phyloP scores from a whole-genome alignment of 768 basidiomycete genomes.

The Clitopilus passeckerianus region DNA sequence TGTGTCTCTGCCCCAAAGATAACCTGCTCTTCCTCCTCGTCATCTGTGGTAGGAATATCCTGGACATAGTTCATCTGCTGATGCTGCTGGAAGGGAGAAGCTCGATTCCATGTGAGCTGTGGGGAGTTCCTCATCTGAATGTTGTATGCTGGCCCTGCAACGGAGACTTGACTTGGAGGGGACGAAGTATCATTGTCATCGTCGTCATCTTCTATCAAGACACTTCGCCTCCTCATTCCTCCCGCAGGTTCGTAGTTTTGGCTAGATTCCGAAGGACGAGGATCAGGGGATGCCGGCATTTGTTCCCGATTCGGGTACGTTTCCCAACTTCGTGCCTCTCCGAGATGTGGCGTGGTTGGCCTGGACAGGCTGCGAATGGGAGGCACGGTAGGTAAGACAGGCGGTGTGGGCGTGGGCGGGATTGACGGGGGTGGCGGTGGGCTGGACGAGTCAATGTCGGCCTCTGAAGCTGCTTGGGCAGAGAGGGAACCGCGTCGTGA shows the following conservation, averaged over 20 bases:
- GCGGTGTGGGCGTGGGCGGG: conserved; percentile 30
- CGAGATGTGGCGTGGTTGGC: neutral
- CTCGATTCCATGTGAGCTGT: neutral
- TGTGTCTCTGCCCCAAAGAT: conserved; percentile 56
- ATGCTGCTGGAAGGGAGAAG: neutral
- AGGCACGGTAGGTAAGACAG: neutral
- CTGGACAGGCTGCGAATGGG: neutral
- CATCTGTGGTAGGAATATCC: conserved; percentile 52
- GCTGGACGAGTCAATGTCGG: conserved; percentile 37
- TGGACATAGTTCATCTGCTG: conserved; percentile 10
- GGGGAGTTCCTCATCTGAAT: neutral
- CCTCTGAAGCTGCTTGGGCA: conserved; percentile 50
- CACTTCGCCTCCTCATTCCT: neutral
- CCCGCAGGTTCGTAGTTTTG: neutral
- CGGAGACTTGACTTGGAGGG: neutral
- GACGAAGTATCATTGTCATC: neutral
- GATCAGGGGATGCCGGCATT: neutral
- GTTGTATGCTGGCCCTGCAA: neutral
- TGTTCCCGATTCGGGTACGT: neutral
- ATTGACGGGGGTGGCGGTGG: conserved; percentile 47
- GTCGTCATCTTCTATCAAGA: neutral
- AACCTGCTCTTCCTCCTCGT: conserved; percentile 72
- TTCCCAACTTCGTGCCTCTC: neutral
- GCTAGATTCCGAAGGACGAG: neutral
- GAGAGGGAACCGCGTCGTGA: conserved; percentile 42